Evolutionary conservation across 1,139 yeast genomes (phyloP).

Genomic region (Geotrichum phurueaensis): DNA sequence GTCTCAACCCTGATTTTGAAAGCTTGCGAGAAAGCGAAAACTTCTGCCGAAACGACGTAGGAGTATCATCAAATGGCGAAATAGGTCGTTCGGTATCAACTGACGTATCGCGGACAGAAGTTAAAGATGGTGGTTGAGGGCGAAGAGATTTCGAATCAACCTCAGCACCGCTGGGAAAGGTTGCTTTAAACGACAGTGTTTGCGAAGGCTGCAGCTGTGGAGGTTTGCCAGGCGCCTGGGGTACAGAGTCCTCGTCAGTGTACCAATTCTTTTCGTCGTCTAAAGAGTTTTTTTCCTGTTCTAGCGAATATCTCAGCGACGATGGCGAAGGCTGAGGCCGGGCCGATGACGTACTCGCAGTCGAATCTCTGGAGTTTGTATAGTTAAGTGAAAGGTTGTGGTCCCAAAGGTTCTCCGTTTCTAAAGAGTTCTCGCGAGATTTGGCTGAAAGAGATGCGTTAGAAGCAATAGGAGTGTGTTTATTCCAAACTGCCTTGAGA

Average conservation of each 20-base stretch:
- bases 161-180: background rate
- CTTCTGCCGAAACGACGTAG: conserved; percentile 18
- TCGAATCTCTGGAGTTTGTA: background rate
- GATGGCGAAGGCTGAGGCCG: background rate
- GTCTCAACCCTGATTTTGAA: conserved; percentile 14
- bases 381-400: background rate
- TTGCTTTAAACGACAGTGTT: background rate
- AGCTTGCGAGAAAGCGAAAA: conserved; percentile 21
- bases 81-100: conserved; percentile 1
- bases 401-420: background rate
- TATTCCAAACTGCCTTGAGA: conserved; percentile 32
- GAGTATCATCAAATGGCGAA: conserved; percentile 10
- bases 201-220: background rate
- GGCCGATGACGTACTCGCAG: background rate
- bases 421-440: conserved; percentile 5
- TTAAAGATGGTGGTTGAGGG: background rate
- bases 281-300: background rate
- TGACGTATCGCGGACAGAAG: conserved; percentile 1
- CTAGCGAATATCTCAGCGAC: background rate
- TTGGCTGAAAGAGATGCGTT: background rate
- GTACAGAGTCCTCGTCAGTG: background rate
- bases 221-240: background rate
- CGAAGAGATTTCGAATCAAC: background rate
- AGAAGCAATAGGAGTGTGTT: conserved; percentile 4
- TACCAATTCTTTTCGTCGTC: background rate